Evolutionary conservation across 148 eudicot genomes (phyloP).

Genomic region (Rhododendron ovatum): DNA sequence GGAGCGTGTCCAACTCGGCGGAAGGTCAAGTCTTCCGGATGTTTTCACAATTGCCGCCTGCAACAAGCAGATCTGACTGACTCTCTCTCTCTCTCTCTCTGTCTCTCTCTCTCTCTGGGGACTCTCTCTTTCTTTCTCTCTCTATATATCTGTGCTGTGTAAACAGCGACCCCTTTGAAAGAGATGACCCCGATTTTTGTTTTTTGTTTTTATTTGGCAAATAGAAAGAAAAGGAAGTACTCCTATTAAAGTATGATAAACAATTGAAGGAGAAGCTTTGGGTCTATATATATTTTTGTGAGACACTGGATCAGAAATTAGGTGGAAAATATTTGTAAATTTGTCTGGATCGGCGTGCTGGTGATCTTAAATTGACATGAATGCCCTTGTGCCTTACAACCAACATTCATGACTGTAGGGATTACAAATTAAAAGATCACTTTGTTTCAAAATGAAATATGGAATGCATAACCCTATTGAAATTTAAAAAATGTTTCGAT

Average conservation of each 20-base stretch:
- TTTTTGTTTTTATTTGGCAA: background rate
- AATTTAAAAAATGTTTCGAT: too few species aligned
- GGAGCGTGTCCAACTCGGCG: background rate
- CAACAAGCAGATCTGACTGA: slow-evolving; percentile 3
- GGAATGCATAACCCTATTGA: background rate
- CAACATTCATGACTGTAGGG: background rate
- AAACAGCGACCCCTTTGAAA: background rate
- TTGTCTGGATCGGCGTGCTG: background rate
- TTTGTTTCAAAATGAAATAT: too few species aligned
- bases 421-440: background rate
- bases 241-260: background rate
- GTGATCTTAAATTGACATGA: background rate
- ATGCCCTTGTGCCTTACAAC: background rate
- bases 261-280: background rate
- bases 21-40: background rate
- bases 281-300: background rate
- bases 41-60: background rate
- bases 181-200: background rate
- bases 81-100: background rate
- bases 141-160: background rate
- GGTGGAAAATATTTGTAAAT: background rate
- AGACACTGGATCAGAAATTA: background rate
- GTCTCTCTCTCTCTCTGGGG: background rate
- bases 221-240: background rate
- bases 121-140: background rate